phyloP scores from a whole-genome alignment of 2,329 filamentous ascomycete species.

The Claviceps maximensis region DNA sequence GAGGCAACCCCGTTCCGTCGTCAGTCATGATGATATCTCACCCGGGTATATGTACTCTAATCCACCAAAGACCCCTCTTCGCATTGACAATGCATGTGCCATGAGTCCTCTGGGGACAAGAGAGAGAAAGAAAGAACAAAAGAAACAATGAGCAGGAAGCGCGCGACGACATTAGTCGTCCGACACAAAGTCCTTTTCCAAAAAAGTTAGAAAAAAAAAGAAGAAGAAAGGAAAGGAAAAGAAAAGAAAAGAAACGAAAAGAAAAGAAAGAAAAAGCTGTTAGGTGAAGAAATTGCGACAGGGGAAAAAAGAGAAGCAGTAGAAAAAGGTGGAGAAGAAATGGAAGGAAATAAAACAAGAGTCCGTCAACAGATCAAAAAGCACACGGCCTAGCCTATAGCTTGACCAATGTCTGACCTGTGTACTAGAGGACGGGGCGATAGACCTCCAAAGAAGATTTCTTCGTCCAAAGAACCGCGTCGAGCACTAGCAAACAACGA shows the following conservation, averaged over 20 bases:
- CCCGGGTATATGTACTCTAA: neutral
- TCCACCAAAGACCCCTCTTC: neutral
- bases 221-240: neutral
- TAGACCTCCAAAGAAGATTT: slow-evolving; percentile 29
- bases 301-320: neutral
- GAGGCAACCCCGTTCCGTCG: neutral
- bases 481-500: slow-evolving; percentile 31
- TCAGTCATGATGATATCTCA: neutral
- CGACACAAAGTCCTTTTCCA: too few relatives aligned
- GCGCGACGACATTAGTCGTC: neutral
- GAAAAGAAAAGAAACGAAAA: too few relatives aligned
- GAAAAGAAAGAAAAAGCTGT: too few relatives aligned
- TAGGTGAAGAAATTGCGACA: neutral
- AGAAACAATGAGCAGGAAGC: too few relatives aligned
- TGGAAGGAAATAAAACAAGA: neutral
- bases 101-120: neutral
- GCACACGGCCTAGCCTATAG: slow-evolving; percentile 32
- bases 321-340: neutral
- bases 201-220: neutral
- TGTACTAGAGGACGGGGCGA: slow-evolving; percentile 35
- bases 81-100: neutral
- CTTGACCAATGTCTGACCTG: slow-evolving; percentile 37
- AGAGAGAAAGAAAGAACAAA: neutral
- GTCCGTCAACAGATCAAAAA: neutral
- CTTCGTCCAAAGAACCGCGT: slow-evolving; percentile 32